Evolutionary conservation across 768 basidiomycete species (phyloP), one percentile per base, ranked within the genome.

Genomic region (Boletus rex-veris): DNA sequence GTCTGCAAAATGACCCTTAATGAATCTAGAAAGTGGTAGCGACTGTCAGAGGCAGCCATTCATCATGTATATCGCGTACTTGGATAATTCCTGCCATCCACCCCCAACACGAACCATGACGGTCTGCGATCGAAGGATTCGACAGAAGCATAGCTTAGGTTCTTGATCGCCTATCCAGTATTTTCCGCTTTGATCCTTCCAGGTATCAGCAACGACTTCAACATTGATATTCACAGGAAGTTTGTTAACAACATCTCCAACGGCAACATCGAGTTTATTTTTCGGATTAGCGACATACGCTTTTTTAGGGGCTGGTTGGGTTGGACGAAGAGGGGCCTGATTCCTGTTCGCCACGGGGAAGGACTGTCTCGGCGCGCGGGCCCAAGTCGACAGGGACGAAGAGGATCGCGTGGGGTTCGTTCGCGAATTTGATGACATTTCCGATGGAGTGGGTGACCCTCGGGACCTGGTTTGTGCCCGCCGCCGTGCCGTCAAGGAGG

Each of bases 81-180:
- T 92, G 18, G 91, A 92, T 48, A 98, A 72, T 69, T 96, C 93
- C 51, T 83, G 75, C 94, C 94, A 98, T 16, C 95, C 95, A 35
- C 95, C 95, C 26, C 94, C 94, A 14, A 97, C 92, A 54, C 94
- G 83, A 41, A 98, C 94, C 94, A 97, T 97, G 58, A 96, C 93
- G 0, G 90, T 93, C 63, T 92, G 89, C 2, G 89, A 92, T 11
- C 92, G 84, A 26, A 96, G 73, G 43, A 96, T 96, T 26, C 94
- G 82, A 69, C 92, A 93, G 69, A 93, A 96, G 69, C 92, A 95
- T 31, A 96, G 75, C 69, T 85, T 92, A 7, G 92, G 83, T 48
- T 95, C 91, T 60, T 91, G 84, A 59, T 92, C 86, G 14, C 95
- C 95, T 60, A 96, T 97, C 93, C 92, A 96, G 65, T 95, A 94